Base-by-base conservation (phyloP, 1,139 yeast species). In the Sporopachydermia cereana region DNA sequence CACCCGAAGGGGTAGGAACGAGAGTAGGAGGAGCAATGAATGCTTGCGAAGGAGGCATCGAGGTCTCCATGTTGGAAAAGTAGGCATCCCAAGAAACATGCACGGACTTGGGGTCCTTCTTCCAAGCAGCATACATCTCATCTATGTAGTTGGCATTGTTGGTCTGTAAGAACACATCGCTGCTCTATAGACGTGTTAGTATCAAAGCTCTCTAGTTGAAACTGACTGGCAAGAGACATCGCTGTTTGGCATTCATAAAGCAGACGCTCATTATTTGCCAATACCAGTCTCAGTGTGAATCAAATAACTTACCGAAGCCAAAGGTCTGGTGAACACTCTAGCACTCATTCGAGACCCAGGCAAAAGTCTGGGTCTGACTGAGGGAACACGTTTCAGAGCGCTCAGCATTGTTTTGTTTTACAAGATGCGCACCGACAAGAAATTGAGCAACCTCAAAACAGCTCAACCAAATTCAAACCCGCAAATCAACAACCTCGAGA, bases 111-210 rank as follows among this genome's bases (percentile, higher is more conserved):
- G 98, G 98, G 62, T 93, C 97, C 54, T 79, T 64, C 59, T 78
- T 76, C 97, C 97, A 91, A 44, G 95, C 91, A 53, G 79, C 77
- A 65, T 88, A 93, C 99, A 91, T 91, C 67, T 91, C 97, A 64
- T 91, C 99, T 57, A 93, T 84, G 67, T 91, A 91, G 58, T 79
- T 80, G 54, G 96, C 94, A 64, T 85, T 85, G 61, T 80, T 79
- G 47, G 94, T 78, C 56, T 84, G 86, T 56, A 89, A 68, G 64
- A 91, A 91, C 44, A 79, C 74, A 65, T 89, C 97, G 50, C 57
- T 52, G 36, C 39, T 34, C 22, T 20, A 9, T 7, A 16, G 39
- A 12, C 17, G 22, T 34, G 39, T 34, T 34, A 34, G 39, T 34
- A 34, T n/a, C n/a, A n/a, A n/a, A n/a, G n/a, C n/a, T n/a, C n/a